Conservation (phyloP, 768 basidiomycete species). For the Lactifluus subvellereus region DNA sequence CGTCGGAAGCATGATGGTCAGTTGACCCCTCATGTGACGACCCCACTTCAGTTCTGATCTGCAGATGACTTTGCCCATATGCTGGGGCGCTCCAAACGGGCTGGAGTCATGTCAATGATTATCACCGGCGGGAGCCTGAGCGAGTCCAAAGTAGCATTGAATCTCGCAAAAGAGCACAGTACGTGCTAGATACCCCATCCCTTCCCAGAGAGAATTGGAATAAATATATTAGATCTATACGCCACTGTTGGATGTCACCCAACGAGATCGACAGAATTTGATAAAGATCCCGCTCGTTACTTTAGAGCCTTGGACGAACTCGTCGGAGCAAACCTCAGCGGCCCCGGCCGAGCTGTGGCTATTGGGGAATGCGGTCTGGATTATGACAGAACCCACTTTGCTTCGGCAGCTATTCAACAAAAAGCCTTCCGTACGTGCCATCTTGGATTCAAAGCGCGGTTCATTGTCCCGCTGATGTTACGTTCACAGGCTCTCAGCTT, state of each 20-base stretch:
- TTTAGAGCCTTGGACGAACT: constrained; percentile 52
- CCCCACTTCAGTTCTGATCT: neutral
- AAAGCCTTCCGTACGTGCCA: constrained; percentile 52
- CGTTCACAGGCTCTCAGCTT: constrained; percentile 46
- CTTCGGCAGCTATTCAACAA: constrained; percentile 52
- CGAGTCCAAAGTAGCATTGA: constrained; percentile 56
- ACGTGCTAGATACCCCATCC: neutral
- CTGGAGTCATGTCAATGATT: constrained; percentile 65
- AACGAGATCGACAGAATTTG: constrained; percentile 66
- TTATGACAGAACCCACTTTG: constrained; percentile 70
- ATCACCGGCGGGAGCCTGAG: constrained; percentile 68
- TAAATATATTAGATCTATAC: constrained; percentile 41
- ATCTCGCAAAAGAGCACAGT: constrained; percentile 56
- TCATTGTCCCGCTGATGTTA: neutral
- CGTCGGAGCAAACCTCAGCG: constrained; percentile 43
- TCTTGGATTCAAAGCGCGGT: neutral
- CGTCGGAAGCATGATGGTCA: constrained; percentile 34
- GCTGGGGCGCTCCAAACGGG: constrained; percentile 47
- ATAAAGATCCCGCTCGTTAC: constrained; percentile 54
- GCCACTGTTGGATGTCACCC: constrained; percentile 80
- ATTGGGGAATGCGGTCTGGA: constrained; percentile 81
- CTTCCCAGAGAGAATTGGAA: neutral
- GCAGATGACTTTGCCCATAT: constrained; percentile 61
- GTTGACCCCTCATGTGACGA: neutral
- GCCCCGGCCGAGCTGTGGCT: constrained; percentile 57